A percentile compares a stretch with the other conserved stretches of the same genome.
phyloP scores from a whole-genome alignment of 2,329 filamentous ascomycete genomes.

The Annulohypoxylon truncatum region DNA sequence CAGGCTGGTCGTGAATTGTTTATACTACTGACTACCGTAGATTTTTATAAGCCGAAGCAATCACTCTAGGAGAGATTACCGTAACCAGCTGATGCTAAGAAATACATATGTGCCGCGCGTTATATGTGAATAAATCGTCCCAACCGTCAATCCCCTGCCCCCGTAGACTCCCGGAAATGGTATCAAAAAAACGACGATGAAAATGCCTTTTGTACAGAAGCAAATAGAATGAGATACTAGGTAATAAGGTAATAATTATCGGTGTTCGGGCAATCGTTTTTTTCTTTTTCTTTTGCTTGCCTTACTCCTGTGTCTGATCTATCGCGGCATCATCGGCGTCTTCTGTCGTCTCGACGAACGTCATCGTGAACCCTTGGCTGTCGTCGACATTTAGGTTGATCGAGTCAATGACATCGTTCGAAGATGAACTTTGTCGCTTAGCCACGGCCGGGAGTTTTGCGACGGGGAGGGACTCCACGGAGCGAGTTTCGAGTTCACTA shows the following conservation, averaged over 20 bases:
- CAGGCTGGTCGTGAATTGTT: slow-evolving; percentile 38
- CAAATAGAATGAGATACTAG: slow-evolving; percentile 1
- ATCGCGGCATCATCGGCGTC: slow-evolving; percentile 39
- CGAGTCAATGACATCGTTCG: slow-evolving; percentile 52
- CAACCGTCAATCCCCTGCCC: slow-evolving; percentile 10
- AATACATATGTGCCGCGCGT: slow-evolving; percentile 23
- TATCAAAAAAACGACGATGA: slow-evolving; percentile 35
- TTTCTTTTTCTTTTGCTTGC: not conserved
- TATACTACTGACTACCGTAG: slow-evolving; percentile 39
- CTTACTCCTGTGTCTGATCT: slow-evolving; percentile 35
- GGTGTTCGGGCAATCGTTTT: not conserved
- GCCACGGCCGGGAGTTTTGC: slow-evolving; percentile 36
- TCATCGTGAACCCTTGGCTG: slow-evolving; percentile 59
- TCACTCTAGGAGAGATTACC: slow-evolving; percentile 9
- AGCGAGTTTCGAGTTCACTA: slow-evolving; percentile 43
- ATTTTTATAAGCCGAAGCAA: slow-evolving; percentile 33
- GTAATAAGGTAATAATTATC: slow-evolving; percentile 18
- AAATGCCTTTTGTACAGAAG: slow-evolving; percentile 27
- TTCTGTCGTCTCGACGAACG: slow-evolving; percentile 58
- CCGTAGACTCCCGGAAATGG: slow-evolving; percentile 33
- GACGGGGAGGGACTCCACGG: slow-evolving; percentile 41
- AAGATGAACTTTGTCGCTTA: slow-evolving; percentile 42
- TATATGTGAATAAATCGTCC: slow-evolving; percentile 25
- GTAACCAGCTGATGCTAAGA: slow-evolving; percentile 6
- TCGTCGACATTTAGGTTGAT: slow-evolving; percentile 60